Conservation (phyloP, 768 basidiomycete genomes). For the Leccinum variicolor region DNA sequence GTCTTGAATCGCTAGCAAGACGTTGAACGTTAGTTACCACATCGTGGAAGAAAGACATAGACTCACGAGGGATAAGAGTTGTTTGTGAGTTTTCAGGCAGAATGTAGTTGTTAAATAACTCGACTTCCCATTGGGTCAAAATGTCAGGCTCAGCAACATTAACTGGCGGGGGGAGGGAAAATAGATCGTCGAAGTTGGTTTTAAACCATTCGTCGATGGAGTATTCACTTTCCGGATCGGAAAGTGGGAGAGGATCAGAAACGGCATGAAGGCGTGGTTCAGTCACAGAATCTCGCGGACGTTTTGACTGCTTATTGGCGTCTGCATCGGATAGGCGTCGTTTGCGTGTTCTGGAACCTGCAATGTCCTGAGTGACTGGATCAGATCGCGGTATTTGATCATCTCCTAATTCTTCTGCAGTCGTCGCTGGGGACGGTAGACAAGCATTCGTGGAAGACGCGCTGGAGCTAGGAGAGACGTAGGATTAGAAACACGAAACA, state of each 20-base stretch:
- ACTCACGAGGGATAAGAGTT: background rate
- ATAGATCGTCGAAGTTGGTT: constrained; percentile 19
- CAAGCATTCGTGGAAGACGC: background rate
- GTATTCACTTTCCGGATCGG: constrained; percentile 11
- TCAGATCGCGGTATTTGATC: background rate
- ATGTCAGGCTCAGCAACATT: constrained; percentile 22
- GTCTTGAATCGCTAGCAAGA: background rate
- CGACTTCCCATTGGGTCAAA: constrained; percentile 29
- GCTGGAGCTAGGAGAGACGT: background rate
- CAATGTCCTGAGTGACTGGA: background rate
- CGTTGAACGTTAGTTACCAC: background rate
- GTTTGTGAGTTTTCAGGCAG: constrained; percentile 6
- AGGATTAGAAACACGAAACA: background rate
- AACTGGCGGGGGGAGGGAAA: background rate
- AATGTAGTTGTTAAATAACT: constrained; percentile 28
- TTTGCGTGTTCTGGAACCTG: constrained; percentile 17
- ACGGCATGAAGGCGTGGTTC: background rate
- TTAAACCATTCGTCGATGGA: constrained; percentile 38
- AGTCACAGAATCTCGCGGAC: background rate
- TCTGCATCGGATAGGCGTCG: constrained; percentile 18
- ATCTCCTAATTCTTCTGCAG: background rate
- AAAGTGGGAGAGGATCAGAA: background rate
- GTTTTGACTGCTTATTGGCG: background rate
- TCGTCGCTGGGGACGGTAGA: background rate
- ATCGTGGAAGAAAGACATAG: background rate